A percentile compares a stretch with the other conserved stretches of the same genome.
Conservation (phyloP, 148 eudicot genomes). For the Limonium bicolor region DNA sequence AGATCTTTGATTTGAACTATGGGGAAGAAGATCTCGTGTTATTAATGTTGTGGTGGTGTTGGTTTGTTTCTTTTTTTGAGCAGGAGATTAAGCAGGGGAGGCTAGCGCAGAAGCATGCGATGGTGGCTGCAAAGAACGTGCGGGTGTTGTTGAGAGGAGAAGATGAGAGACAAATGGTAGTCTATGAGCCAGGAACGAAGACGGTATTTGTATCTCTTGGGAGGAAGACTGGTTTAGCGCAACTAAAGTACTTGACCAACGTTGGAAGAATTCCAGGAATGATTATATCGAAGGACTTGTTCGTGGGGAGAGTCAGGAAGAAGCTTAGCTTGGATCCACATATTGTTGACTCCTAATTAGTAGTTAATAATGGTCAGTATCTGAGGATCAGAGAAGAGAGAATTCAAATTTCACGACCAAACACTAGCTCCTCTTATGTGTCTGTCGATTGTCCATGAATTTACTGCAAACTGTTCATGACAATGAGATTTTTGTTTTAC, state of each 20-base stretch:
- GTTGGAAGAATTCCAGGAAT: conserved; percentile 34
- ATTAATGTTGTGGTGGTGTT: too few relatives aligned
- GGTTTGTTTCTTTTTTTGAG: background rate
- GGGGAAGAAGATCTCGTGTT: too few relatives aligned
- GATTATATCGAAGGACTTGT: conserved; percentile 38
- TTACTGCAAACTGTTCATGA: too few relatives aligned
- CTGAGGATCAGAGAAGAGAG: too few relatives aligned
- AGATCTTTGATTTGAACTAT: background rate
- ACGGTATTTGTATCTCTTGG: conserved; percentile 41
- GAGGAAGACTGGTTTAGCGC: conserved; percentile 39
- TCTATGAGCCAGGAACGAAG: conserved; percentile 16
- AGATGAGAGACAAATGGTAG: conserved; percentile 31
- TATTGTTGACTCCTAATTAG: too few relatives aligned
- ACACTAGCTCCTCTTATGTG: too few relatives aligned
- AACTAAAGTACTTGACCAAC: conserved; percentile 23
- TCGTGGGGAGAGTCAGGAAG: conserved; percentile 38
- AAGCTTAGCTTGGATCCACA: conserved; percentile 26
- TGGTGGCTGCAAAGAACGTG: conserved; percentile 41
- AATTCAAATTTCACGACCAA: too few relatives aligned
- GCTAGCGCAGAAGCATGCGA: conserved; percentile 42
- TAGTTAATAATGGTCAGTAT: too few relatives aligned
- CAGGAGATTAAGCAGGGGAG: conserved; percentile 58
- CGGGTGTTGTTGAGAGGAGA: conserved; percentile 26
- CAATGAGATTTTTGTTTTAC: too few relatives aligned
- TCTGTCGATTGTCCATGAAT: too few relatives aligned